Evolutionary conservation across 345 rosid species (phyloP), one percentile per base, ranked within the genome.

Genomic region (Turnera subulata): DNA sequence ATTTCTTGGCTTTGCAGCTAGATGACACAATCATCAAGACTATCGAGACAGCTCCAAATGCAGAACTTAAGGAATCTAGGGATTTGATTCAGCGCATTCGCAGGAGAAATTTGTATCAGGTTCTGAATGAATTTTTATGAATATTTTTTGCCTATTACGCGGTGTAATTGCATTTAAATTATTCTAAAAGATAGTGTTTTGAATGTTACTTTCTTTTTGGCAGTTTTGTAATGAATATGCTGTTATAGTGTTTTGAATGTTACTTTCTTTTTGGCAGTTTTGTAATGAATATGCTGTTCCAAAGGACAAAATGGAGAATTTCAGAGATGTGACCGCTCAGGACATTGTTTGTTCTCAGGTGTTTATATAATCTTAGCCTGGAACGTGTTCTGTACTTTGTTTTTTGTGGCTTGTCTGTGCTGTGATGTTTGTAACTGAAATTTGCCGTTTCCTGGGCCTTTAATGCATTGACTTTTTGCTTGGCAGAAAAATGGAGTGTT

Each of bases 171-270:
- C 16, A 13, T 13, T 42, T 42, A 16, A 42, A 6, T 4, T 11
- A 5, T 19, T 20, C 4, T 26, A 24, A 29, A 29, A 29, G 35
- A 8, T 29, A 29, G 11, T 50, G 55, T 20, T 45, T 25, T 11
- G 16, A 9, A 45, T 71, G 45, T 21, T 52, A 23, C 10, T 13
- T 56, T 38, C 50, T 52, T 21, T 61, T 33, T 72, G 68, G 68
- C 95, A 92, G 98, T 92, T 89, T 65, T 92, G 98, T 70, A 92
- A 89, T 61, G 98, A 89, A 70, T 92, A 81, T 67, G 79, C 98
- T 19, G 96, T 92, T 75, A 56, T 37, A 38, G 15, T 24, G 2
- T 18, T 29, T 35, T 11, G 16, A 9, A 45, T 71, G 45, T 21
- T 52, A 23, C 10, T 13, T 56, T 38, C 50, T 52, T 21, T 61